A percentile compares a stretch with the other conserved stretches of the same genome.
These are phyloP conservation scores for Boletus speciosus DNA, from an alignment of 768 basidiomycete genomes.

Conservation along the genomic window DNA sequence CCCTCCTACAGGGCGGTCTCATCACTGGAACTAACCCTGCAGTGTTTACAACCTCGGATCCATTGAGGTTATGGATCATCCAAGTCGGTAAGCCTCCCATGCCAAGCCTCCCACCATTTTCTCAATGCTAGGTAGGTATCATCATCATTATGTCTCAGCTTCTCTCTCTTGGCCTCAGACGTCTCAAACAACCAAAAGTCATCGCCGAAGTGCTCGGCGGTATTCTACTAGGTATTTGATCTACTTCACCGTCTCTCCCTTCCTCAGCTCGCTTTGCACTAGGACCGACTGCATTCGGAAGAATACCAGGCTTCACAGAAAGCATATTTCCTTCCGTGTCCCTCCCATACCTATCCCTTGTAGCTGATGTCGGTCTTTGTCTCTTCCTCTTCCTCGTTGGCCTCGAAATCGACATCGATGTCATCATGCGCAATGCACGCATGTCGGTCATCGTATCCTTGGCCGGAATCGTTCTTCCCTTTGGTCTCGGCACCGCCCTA, in stretches of 20 bases:
- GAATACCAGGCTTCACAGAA: slow-evolving; percentile 84
- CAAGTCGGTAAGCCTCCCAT: slow-evolving; percentile 58
- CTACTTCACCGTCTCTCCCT: slow-evolving; percentile 31
- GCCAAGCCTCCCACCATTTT: not conserved
- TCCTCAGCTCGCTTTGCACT: not conserved
- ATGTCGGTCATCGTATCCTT: slow-evolving; percentile 67
- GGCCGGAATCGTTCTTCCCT: slow-evolving; percentile 85
- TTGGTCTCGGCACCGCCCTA: slow-evolving; percentile 75
- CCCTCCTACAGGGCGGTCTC: slow-evolving; percentile 57
- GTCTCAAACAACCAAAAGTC: slow-evolving; percentile 79
- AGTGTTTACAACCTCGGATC: slow-evolving; percentile 59
- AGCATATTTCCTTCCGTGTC: slow-evolving; percentile 78
- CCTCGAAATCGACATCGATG: slow-evolving; percentile 77
- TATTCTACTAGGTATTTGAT: slow-evolving; percentile 69
- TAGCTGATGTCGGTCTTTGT: slow-evolving; percentile 84
- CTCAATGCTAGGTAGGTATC: slow-evolving; percentile 47
- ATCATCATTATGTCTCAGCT: slow-evolving; percentile 80
- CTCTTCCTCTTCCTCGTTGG: slow-evolving; percentile 93
- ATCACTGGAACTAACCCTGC: slow-evolving; percentile 74
- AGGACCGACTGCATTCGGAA: slow-evolving; percentile 61
- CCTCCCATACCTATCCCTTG: slow-evolving; percentile 74
- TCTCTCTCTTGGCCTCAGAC: slow-evolving; percentile 68
- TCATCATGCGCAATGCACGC: slow-evolving; percentile 77
- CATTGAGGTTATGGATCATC: slow-evolving; percentile 73
- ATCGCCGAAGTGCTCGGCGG: slow-evolving; percentile 86